These are phyloP conservation scores for Zygnema cylindricum DNA, from an alignment of 139 green algal genomes.

Conservation along the genomic window DNA sequence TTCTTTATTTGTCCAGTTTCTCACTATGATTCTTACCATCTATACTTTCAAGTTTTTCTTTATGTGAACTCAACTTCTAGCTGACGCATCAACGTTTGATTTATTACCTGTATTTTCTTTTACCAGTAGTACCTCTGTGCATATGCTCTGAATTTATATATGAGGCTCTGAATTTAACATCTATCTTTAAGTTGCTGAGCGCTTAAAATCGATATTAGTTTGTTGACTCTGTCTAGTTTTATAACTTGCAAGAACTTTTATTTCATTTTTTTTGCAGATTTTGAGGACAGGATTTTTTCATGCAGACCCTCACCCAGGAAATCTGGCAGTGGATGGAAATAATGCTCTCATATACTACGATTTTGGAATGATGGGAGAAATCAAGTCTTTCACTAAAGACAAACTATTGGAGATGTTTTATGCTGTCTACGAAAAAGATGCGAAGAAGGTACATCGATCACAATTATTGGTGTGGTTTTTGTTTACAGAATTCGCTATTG, in stretches of 20 bases:
- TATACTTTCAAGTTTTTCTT: conserved; percentile 10
- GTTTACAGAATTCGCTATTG: too few species aligned
- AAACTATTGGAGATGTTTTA: conserved; percentile 97
- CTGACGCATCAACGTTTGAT: too few species aligned
- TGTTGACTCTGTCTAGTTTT: too few species aligned
- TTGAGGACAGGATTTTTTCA: conserved; percentile 92
- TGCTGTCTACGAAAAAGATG: conserved; percentile 90
- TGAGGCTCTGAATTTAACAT: too few species aligned
- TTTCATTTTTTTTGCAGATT: conserved; percentile 75
- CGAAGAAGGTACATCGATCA: conserved; percentile 72
- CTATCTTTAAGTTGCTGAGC: too few species aligned
- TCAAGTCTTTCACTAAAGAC: conserved; percentile 73
- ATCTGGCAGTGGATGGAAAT: conserved; percentile 88
- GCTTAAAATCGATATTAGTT: too few species aligned
- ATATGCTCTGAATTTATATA: too few species aligned
- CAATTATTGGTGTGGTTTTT: too few species aligned
- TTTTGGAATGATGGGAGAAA: conserved; percentile 84
- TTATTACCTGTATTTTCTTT: too few species aligned
- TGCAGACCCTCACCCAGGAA: conserved; percentile 91
- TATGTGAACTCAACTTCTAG: too few species aligned
- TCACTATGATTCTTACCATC: background rate
- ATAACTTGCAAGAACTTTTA: too few species aligned
- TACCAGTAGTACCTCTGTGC: too few species aligned
- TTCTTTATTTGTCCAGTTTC: background rate
- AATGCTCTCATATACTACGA: conserved; percentile 93